These are phyloP conservation scores for Asterophora parasitica DNA, from an alignment of 768 basidiomycete genomes.

Conservation along the genomic window DNA sequence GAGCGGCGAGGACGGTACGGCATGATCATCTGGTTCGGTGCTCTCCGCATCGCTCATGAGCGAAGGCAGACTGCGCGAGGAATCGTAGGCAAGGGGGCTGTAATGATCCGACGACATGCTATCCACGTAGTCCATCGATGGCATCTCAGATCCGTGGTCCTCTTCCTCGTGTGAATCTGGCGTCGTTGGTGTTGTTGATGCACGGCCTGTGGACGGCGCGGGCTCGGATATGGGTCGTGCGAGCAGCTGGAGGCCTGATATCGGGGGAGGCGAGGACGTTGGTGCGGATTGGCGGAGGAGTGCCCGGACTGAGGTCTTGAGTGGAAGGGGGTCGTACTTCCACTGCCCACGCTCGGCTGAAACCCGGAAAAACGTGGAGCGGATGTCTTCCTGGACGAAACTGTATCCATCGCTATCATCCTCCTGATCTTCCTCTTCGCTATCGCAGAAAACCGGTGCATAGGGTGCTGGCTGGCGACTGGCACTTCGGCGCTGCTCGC, in stretches of 20 bases:
- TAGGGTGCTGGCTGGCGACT: conserved; percentile 22
- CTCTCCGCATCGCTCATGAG: conserved; percentile 29
- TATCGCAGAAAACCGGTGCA: conserved; percentile 28
- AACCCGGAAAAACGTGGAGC: conserved; percentile 48
- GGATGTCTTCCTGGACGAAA: conserved; percentile 27
- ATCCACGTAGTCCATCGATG: conserved; percentile 11
- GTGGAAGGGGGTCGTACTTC: conserved; percentile 45
- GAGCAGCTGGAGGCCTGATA: conserved; percentile 20
- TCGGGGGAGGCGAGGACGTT: conserved; percentile 27
- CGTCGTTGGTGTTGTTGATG: not conserved
- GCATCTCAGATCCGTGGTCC: conserved; percentile 13
- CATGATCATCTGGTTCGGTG: conserved; percentile 23
- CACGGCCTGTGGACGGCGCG: conserved; percentile 9
- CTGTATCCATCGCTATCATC: conserved; percentile 22
- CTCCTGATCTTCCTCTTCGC: conserved; percentile 29
- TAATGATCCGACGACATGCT: conserved; percentile 9
- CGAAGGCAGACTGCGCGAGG: conserved; percentile 20
- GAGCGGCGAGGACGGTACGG: conserved; percentile 17
- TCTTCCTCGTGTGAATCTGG: conserved; percentile 8
- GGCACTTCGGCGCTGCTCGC: conserved; percentile 22
- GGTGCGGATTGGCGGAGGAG: conserved; percentile 31
- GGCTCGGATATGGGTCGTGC: conserved; percentile 35
- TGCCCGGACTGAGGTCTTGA: conserved; percentile 20
- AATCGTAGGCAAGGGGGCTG: conserved; percentile 2
- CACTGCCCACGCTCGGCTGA: conserved; percentile 59